phyloP scores from a whole-genome alignment of 345 rosid genomes.

The Physaria fendleri region DNA sequence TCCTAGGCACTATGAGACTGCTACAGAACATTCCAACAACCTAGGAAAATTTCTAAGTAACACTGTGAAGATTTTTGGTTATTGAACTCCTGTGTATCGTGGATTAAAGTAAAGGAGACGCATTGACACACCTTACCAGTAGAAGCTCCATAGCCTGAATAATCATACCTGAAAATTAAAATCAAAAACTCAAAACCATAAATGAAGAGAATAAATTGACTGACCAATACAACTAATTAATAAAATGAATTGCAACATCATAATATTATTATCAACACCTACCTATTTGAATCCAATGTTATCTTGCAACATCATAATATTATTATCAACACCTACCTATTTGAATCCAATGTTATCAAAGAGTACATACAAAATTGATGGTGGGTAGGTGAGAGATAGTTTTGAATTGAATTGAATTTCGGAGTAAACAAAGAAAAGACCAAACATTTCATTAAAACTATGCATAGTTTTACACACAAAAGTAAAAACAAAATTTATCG shows the following conservation, averaged over 20 bases:
- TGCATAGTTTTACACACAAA: not conserved
- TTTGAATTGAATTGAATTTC: not conserved
- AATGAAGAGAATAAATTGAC: conserved; percentile 1
- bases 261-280: not conserved
- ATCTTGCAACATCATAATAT: no score
- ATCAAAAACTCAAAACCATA: not conserved
- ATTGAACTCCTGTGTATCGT: not conserved
- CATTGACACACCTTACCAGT: conserved; percentile 73
- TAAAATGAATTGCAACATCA: not conserved
- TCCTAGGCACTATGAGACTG: not conserved
- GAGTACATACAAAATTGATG: conserved; percentile 12
- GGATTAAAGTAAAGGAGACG: not conserved
- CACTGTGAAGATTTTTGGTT: not conserved
- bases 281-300: conserved; percentile 19
- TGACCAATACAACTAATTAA: not conserved
- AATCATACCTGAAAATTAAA: conserved; percentile 67
- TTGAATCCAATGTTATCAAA: conserved; percentile 12
- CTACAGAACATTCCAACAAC: conserved; percentile 9
- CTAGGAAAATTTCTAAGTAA: not conserved
- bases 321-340: conserved; percentile 22
- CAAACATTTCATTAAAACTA: not conserved
- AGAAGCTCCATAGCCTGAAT: conserved; percentile 98
- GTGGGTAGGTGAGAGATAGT: conserved; percentile 24
- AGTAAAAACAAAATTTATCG: conserved; percentile 14
- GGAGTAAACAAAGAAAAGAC: conserved; percentile 5